Conservation (phyloP, 495 filamentous ascomycete genomes). For the Extremus antarcticus region DNA sequence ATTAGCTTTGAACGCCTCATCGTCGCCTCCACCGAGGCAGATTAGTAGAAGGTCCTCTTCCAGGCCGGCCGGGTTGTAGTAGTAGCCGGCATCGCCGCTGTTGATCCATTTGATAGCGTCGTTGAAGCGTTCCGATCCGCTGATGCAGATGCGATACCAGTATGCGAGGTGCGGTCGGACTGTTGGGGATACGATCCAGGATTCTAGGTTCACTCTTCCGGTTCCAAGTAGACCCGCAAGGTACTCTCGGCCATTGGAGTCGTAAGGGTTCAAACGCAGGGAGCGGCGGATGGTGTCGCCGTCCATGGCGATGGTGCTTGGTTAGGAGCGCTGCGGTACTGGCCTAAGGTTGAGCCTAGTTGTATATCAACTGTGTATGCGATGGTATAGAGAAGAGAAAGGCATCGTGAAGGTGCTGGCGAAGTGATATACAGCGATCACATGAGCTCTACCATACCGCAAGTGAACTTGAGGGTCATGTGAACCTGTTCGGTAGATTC, state of each 20-base stretch:
- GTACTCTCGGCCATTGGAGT: constrained; percentile 11
- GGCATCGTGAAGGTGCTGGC: too few species aligned
- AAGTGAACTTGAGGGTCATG: not conserved
- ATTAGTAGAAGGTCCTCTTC: constrained; percentile 9
- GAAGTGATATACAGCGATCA: too few species aligned
- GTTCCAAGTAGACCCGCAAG: constrained; percentile 1
- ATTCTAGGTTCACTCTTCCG: not conserved
- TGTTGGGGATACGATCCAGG: constrained; percentile 3
- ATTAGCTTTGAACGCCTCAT: not conserved
- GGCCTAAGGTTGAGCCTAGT: not conserved
- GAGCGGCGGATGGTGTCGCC: not conserved
- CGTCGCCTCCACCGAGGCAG: constrained; percentile 3
- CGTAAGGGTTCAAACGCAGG: not conserved
- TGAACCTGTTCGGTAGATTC: not conserved
- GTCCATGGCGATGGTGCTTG: not conserved
- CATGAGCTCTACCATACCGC: not conserved
- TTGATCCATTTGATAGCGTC: constrained; percentile 11
- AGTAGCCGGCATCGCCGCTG: constrained; percentile 4
- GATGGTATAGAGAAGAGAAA: not conserved
- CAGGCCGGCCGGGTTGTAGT: not conserved
- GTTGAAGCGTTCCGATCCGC: not conserved
- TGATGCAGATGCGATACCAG: constrained; percentile 6
- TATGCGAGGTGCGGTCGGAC: constrained; percentile 5
- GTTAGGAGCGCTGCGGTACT: not conserved
- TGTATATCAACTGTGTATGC: not conserved